Evolutionary conservation across 2,329 filamentous ascomycete species (phyloP).

Genomic region (Penicillium sp.): DNA sequence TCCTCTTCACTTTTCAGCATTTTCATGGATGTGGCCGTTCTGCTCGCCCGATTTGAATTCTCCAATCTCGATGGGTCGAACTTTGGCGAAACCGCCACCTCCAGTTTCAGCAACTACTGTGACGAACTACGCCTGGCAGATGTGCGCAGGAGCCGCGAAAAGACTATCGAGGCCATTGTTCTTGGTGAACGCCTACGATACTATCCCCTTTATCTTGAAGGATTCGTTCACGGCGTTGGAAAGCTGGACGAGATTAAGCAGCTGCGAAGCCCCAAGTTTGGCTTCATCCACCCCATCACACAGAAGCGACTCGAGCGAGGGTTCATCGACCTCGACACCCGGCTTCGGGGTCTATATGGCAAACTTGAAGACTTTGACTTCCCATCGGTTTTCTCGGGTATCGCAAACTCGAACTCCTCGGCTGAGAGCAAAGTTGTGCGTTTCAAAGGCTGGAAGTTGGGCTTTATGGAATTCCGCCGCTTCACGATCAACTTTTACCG

Average conservation of each 20-base stretch:
- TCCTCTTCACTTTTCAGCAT: constrained; percentile 55
- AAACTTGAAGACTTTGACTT: constrained; percentile 88
- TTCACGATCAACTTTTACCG: constrained; percentile 70
- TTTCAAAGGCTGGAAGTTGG: constrained; percentile 76
- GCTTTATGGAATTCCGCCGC: constrained; percentile 69
- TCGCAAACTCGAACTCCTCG: constrained; percentile 75
- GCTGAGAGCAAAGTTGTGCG: constrained; percentile 71
- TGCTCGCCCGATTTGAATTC: constrained; percentile 57
- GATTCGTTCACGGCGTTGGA: constrained; percentile 84
- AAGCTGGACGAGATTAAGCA: constrained; percentile 71
- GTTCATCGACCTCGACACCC: constrained; percentile 70
- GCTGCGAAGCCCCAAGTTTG: constrained; percentile 64
- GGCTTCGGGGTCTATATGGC: constrained; percentile 64
- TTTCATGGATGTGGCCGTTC: constrained; percentile 57
- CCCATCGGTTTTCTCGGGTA: constrained; percentile 79
- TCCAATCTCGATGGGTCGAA: constrained; percentile 59
- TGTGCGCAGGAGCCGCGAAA: constrained; percentile 74
- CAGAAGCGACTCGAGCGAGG: constrained; percentile 76
- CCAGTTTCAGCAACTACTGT: constrained; percentile 57
- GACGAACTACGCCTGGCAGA: constrained; percentile 74
- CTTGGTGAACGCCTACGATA: constrained; percentile 83
- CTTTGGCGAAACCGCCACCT: constrained; percentile 57
- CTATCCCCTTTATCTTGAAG: constrained; percentile 78
- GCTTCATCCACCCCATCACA: constrained; percentile 65
- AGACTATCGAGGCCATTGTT: constrained; percentile 84